Base-by-base conservation (phyloP, 768 basidiomycete species). In the Mycena rosella region DNA sequence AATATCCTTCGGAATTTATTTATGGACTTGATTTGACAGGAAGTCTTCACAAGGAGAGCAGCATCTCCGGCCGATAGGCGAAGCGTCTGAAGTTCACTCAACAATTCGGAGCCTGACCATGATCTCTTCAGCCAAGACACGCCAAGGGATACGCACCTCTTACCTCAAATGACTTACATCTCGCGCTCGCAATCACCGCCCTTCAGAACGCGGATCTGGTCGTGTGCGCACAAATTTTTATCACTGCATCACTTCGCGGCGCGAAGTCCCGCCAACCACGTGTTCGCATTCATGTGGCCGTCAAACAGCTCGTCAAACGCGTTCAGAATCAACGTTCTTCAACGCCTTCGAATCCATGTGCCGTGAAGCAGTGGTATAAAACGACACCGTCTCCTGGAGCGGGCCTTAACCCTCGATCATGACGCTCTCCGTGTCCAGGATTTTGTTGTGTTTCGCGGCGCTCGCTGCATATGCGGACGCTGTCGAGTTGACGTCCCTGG, bases 401-500 rank as follows among this genome's bases (percentile, higher is more conserved):
- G 26, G 9, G 55, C 58, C 4, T 32, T 5, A 32, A n/a, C 36
- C 24, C 26, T 45, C 18, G 20, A 15, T 29, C 8, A 67, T 67
- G 65, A 36, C 65, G 34, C 56, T 42, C 40, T 60, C 42, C 29
- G 22, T 63, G 9, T 51, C 60, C 26, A 49, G 60, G 4, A 30
- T 53, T 55, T 38, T 63, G 9, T 18, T 63, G 34, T 45, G 30
- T 53, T 20, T 67, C 36, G 59, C 58, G 14, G 58, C 62, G 22
- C 36, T 61, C 11, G 20, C 63, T 53, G 48, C 54, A 5, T 8
- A 18, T 24, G 63, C 54, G 3, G 20, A 66, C 45, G 64, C 67
- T 49, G 52, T 74, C 9, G 79, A 84, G 27, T 69, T 85, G 20
- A 85, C 84, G 2, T 82, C 82, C n/a, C 74, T 85, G 11, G 85